Conservation (phyloP, 2,329 filamentous ascomycete species). For the Scedosporium minutisporum region DNA sequence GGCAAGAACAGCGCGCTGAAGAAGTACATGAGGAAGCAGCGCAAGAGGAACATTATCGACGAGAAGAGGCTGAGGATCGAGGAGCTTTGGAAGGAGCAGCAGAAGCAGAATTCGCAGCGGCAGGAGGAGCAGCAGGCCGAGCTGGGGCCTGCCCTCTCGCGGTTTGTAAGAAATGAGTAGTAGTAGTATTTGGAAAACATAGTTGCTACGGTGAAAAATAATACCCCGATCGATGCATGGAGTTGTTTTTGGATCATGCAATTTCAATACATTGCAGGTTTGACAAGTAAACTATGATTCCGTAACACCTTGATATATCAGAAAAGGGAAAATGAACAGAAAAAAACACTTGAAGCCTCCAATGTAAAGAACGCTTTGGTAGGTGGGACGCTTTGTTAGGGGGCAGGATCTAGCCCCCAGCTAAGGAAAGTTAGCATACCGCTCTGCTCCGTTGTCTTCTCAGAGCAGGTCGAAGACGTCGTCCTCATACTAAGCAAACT, state of each 20-base stretch:
- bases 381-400: too few species aligned
- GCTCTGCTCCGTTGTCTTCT: background rate
- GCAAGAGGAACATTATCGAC: conserved; percentile 88
- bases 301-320: background rate
- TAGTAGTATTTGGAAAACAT: background rate
- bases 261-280: background rate
- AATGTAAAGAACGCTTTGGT: background rate
- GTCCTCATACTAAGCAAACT: conserved; percentile 10
- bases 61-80: conserved; percentile 84
- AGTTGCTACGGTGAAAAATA: background rate
- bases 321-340: background rate
- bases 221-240: background rate
- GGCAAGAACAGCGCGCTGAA: conserved; percentile 85
- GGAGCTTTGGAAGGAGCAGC: conserved; percentile 66
- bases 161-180: conserved; percentile 69
- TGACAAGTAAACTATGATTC: background rate
- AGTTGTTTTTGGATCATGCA: background rate
- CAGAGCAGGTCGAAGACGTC: background rate
- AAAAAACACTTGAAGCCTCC: background rate
- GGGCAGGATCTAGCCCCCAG: background rate
- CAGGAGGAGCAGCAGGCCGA: conserved; percentile 57
- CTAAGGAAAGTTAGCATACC: background rate
- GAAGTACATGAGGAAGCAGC: conserved; percentile 85
- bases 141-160: conserved; percentile 73
- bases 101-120: conserved; percentile 56